These are phyloP conservation scores for Naganishia antarctica DNA, from an alignment of 768 basidiomycete species.

Conservation along the genomic window DNA sequence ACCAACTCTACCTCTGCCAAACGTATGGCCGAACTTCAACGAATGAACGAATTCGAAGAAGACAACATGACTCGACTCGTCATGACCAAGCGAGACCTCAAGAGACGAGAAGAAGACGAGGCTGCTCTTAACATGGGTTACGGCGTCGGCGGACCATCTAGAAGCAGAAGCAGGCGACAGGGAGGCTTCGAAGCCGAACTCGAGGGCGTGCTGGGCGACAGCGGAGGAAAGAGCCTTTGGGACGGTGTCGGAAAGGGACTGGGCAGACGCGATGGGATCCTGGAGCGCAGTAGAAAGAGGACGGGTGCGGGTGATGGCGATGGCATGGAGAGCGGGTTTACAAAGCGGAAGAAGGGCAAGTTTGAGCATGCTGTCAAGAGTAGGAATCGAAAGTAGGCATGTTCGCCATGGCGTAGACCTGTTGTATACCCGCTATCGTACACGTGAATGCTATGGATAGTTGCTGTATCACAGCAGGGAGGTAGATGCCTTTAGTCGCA, in stretches of 20 bases:
- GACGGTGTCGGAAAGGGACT: conserved; percentile 39
- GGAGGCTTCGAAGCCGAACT: conserved; percentile 48
- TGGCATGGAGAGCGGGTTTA: background rate
- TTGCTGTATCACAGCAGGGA: too few species aligned
- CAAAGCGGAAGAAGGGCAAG: conserved; percentile 35
- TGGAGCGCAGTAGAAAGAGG: conserved; percentile 32
- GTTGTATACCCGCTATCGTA: background rate
- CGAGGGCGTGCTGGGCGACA: conserved; percentile 47
- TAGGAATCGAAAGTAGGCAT: conserved; percentile 18
- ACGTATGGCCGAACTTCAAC: conserved; percentile 72
- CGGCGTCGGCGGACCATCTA: conserved; percentile 41
- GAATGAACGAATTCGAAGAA: conserved; percentile 84
- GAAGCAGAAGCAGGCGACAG: conserved; percentile 39
- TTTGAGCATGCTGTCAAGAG: conserved; percentile 37
- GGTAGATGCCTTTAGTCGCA: too few species aligned
- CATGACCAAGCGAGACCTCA: conserved; percentile 81
- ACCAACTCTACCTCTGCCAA: conserved; percentile 55
- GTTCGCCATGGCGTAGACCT: too few species aligned
- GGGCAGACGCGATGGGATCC: conserved; percentile 30
- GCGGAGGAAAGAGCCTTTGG: conserved; percentile 43
- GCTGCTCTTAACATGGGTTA: conserved; percentile 76
- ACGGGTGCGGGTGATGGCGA: conserved; percentile 19
- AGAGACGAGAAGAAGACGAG: conserved; percentile 70
- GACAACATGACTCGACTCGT: conserved; percentile 86
- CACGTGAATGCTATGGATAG: too few species aligned